These are phyloP conservation scores for Penicillium sp. DNA, from an alignment of 2,329 filamentous ascomycete genomes.

Conservation along the genomic window DNA sequence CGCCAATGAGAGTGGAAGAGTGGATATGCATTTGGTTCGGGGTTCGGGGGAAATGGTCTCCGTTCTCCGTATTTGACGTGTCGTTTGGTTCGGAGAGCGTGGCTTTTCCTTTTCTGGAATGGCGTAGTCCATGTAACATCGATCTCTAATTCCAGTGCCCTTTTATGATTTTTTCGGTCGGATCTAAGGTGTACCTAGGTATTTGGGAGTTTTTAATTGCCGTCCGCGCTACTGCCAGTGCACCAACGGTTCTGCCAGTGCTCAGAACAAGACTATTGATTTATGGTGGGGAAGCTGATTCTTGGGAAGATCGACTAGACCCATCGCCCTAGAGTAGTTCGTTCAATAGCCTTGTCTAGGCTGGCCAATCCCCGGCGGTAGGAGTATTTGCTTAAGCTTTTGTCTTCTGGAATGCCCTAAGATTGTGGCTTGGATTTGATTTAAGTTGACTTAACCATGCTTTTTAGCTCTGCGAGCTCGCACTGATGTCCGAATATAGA, in stretches of 20 bases:
- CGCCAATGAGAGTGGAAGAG: background rate
- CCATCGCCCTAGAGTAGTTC: conserved; percentile 12
- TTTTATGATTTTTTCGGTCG: background rate
- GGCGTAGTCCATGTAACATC: too few species aligned
- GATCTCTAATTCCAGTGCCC: too few species aligned
- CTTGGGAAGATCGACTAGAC: conserved; percentile 13
- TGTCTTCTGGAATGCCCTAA: conserved; percentile 8
- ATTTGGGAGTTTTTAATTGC: too few species aligned
- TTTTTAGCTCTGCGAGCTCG: background rate
- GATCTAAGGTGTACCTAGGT: too few species aligned
- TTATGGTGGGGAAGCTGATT: conserved; percentile 3
- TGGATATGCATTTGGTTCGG: too few species aligned
- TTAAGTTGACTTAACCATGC: background rate
- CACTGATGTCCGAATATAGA: background rate
- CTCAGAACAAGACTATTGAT: conserved; percentile 16
- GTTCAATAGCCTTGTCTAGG: conserved; percentile 18
- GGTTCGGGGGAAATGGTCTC: too few species aligned
- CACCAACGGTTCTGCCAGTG: conserved; percentile 1
- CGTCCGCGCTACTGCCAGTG: background rate
- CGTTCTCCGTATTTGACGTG: too few species aligned
- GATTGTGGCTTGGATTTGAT: background rate
- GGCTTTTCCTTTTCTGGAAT: too few species aligned
- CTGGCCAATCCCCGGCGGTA: conserved; percentile 5
- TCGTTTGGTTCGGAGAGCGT: too few species aligned
- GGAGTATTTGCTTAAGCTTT: background rate